Evolutionary conservation across 2,329 filamentous ascomycete genomes (phyloP).

Genomic region (Pezicula neosporulosa): DNA sequence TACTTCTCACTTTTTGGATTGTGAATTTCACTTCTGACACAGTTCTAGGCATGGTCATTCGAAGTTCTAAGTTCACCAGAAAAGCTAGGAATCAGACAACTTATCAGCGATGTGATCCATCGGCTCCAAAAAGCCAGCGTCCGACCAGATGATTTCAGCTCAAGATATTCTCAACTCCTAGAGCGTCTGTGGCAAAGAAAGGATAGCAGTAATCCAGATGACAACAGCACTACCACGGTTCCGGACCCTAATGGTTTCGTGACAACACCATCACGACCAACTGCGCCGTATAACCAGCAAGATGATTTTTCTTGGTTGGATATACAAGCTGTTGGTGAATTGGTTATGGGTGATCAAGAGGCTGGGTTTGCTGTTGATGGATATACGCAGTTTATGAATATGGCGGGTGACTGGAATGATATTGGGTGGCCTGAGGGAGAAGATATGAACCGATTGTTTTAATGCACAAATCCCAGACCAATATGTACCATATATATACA

Average conservation of each 20-base stretch:
- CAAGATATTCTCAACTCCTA: constrained; percentile 55
- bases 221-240: constrained; percentile 23
- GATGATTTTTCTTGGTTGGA: constrained; percentile 62
- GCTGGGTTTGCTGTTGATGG: constrained; percentile 9
- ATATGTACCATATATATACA: no score
- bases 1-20: constrained; percentile 18
- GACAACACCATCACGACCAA: constrained; percentile 23
- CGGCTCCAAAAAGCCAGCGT: constrained; percentile 54
- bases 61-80: constrained; percentile 54
- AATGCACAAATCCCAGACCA: not conserved
- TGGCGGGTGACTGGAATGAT: constrained; percentile 8
- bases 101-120: constrained; percentile 54
- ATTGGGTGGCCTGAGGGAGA: constrained; percentile 5
- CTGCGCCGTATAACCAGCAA: constrained; percentile 33
- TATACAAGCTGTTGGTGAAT: constrained; percentile 56
- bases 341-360: constrained; percentile 40
- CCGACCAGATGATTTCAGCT: constrained; percentile 54
- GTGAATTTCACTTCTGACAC: not conserved
- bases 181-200: constrained; percentile 49
- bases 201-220: constrained; percentile 9
- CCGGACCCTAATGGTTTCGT: constrained; percentile 26
- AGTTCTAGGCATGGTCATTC: constrained; percentile 47
- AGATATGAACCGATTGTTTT: constrained; percentile 4
- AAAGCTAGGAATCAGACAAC: constrained; percentile 51
- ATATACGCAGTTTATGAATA: constrained; percentile 10